Percentiles rank a stretch among this genome's conserved stretches.
Evolutionary conservation across 1,284 basidiomycete species (phyloP).

Genomic region (Trichosporon asahii): DNA sequence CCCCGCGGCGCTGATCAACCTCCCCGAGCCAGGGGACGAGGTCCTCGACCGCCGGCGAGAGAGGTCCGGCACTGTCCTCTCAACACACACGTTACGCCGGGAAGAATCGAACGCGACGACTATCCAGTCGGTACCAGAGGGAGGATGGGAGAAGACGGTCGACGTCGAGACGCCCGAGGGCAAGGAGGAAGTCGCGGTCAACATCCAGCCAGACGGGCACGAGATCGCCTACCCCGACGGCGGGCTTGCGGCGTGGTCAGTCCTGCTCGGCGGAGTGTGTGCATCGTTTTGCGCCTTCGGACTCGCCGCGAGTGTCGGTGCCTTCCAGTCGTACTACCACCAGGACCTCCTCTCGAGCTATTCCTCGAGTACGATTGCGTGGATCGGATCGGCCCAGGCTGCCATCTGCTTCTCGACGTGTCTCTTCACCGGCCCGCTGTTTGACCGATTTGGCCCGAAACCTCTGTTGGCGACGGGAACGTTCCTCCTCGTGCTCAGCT

Average conservation of each 20-base stretch:
- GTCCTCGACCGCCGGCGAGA: slow-evolving; percentile 18
- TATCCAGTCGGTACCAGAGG: neutral
- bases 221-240: slow-evolving; percentile 33
- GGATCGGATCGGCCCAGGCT: slow-evolving; percentile 40
- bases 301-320: slow-evolving; percentile 36
- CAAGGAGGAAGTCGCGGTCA: slow-evolving; percentile 26
- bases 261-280: slow-evolving; percentile 34
- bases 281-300: slow-evolving; percentile 44
- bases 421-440: slow-evolving; percentile 39
- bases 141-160: slow-evolving; percentile 11
- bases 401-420: slow-evolving; percentile 37
- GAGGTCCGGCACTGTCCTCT: slow-evolving; percentile 15
- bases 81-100: neutral
- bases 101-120: neutral
- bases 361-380: slow-evolving; percentile 34
- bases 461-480: slow-evolving; percentile 35
- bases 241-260: slow-evolving; percentile 33
- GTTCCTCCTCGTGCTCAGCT: slow-evolving; percentile 29
- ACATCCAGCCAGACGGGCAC: slow-evolving; percentile 22
- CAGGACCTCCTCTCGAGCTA: slow-evolving; percentile 32
- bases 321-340: slow-evolving; percentile 42
- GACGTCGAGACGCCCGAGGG: slow-evolving; percentile 12
- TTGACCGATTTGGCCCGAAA: slow-evolving; percentile 40
- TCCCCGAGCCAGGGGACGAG: slow-evolving; percentile 19
- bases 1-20: slow-evolving; percentile 18